Evolutionary conservation across 2,329 filamentous ascomycete genomes (phyloP).

Genomic region (Trichoderma pleuroti): DNA sequence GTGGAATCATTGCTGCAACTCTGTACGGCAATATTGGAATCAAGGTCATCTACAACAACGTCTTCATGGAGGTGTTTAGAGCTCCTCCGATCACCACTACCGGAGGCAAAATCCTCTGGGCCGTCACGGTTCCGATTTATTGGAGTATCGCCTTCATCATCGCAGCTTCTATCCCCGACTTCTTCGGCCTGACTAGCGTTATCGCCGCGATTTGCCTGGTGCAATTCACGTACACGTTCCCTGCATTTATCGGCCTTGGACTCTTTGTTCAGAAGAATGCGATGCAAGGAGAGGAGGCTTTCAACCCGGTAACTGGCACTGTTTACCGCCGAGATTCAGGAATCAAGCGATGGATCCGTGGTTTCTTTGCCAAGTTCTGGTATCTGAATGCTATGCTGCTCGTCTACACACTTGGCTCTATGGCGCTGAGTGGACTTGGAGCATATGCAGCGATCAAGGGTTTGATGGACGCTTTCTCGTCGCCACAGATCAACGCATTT

Average conservation of each 20-base stretch:
- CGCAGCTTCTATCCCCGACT: constrained; percentile 51
- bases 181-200: constrained; percentile 45
- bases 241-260: constrained; percentile 34
- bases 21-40: constrained; percentile 54
- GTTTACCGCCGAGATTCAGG: constrained; percentile 10
- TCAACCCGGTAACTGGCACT: constrained; percentile 19
- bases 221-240: constrained; percentile 59
- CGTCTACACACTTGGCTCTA: constrained; percentile 19
- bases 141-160: constrained; percentile 56
- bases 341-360: constrained; percentile 15
- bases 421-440: constrained; percentile 20
- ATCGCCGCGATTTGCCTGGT: constrained; percentile 54
- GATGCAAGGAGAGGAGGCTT: constrained; percentile 21
- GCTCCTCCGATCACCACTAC: constrained; percentile 46
- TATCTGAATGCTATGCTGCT: constrained; percentile 17
- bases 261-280: constrained; percentile 23
- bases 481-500: constrained; percentile 23
- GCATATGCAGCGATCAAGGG: constrained; percentile 20
- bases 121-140: constrained; percentile 50
- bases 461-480: constrained; percentile 21
- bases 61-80: constrained; percentile 48
- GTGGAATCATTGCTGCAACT: constrained; percentile 44
- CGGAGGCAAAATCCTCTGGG: constrained; percentile 50
- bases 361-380: constrained; percentile 16
- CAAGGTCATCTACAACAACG: constrained; percentile 51